Evolutionary conservation across 1,139 yeast species (phyloP).

Genomic region (Lodderomyces orthopsilosis): DNA sequence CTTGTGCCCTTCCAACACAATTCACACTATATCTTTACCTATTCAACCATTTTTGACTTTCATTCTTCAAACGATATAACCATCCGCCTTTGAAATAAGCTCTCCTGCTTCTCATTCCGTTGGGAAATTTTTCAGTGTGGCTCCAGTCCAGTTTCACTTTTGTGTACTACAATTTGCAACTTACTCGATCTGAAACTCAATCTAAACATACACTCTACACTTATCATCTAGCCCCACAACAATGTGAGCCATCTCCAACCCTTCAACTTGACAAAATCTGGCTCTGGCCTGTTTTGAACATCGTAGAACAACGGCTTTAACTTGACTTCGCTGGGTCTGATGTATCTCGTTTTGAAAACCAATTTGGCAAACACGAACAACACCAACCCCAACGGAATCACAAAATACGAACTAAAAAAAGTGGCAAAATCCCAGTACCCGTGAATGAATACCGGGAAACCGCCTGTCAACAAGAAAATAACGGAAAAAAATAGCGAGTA

Average conservation of each 20-base stretch:
- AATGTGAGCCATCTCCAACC: conserved; percentile 25
- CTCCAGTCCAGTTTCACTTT: not conserved
- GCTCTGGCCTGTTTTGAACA: conserved; percentile 37
- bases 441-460: conserved; percentile 35
- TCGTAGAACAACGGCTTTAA: conserved; percentile 30
- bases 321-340: conserved; percentile 30
- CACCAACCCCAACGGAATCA: conserved; percentile 28
- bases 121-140: not conserved
- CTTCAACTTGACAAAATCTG: conserved; percentile 21
- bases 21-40: no score
- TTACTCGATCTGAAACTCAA: not conserved
- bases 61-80: not conserved
- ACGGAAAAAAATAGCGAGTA: conserved; percentile 31
- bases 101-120: not conserved
- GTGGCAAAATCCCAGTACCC: conserved; percentile 31
- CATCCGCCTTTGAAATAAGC: no score
- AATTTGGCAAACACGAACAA: conserved; percentile 30
- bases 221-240: conserved; percentile 18
- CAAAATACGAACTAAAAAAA: conserved; percentile 39
- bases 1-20: no score
- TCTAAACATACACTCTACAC: not conserved
- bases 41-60: no score
- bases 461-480: conserved; percentile 37
- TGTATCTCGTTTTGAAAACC: conserved; percentile 22
- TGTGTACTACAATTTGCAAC: not conserved